phyloP scores from a whole-genome alignment of 495 filamentous ascomycete genomes.

The Podospora australis region DNA sequence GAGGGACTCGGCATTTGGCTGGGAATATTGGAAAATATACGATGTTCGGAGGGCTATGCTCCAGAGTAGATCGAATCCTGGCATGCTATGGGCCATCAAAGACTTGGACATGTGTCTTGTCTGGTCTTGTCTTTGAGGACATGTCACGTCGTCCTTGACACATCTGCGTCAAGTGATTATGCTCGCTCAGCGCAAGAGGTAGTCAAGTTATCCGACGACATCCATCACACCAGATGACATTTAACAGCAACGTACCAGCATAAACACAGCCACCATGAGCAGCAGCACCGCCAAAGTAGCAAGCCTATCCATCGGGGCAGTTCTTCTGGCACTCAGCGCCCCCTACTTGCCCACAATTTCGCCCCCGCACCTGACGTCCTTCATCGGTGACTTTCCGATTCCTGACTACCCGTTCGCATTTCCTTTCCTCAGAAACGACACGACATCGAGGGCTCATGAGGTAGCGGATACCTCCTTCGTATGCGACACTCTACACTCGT shows the following conservation, averaged over 20 bases:
- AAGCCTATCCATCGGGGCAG: slow-evolving; percentile 17
- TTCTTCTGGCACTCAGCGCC: slow-evolving; percentile 18
- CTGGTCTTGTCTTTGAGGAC: background rate
- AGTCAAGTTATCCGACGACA: background rate
- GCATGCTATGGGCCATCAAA: too few relatives aligned
- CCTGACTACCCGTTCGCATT: slow-evolving; percentile 15
- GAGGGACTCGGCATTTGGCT: slow-evolving; percentile 11
- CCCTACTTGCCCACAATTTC: slow-evolving; percentile 18
- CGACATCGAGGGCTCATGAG: background rate
- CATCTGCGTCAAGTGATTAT: too few relatives aligned
- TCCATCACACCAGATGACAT: background rate
- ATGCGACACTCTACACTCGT: slow-evolving; percentile 28
- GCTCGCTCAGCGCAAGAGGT: too few relatives aligned
- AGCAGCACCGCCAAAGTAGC: slow-evolving; percentile 10
- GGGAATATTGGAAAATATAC: background rate
- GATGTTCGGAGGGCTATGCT: slow-evolving; percentile 9
- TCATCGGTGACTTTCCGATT: slow-evolving; percentile 20
- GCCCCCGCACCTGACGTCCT: slow-evolving; percentile 12
- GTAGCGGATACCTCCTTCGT: slow-evolving; percentile 8
- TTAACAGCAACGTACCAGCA: background rate
- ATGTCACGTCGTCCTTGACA: too few relatives aligned
- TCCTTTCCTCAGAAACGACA: slow-evolving; percentile 13
- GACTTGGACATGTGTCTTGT: background rate
- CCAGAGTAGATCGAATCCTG: background rate
- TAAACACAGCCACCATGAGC: slow-evolving; percentile 8